Base-by-base conservation (phyloP, 805 yeast species). In the Starmerella gropengiesseri region DNA sequence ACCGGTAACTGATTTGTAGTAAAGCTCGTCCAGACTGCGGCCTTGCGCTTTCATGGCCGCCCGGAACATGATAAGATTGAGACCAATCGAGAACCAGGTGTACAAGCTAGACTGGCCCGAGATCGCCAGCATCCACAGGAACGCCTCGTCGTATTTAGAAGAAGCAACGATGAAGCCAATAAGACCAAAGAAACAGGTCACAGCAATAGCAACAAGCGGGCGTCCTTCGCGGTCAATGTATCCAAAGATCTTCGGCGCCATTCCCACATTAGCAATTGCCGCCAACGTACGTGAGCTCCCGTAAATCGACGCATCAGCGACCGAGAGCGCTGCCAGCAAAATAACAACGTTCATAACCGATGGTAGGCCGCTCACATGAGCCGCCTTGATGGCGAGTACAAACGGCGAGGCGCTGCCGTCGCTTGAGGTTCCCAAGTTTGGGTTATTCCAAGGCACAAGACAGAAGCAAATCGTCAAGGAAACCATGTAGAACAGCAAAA, bases 61-160 rank as follows among this genome's bases (percentile, higher is more conserved):
- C 55, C 83, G 75, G 62, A 80, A 78, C 56, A 86, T 67, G 42
- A 82, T 64, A 54, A 78, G 86, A 37, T 78, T 73, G 37, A 71
- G 60, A 55, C 81, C 77, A 45, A 81, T 75, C 7, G 84, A 73
- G 41, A 77, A 79, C 93, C 93, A 82, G 25, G 81, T 77, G 62
- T 78, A 77, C 49, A 82, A 67, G 19, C 85, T 77, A 1, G 86
- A 75, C 50, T 82, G 67, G 43, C 86, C 85, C 33, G 85, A 77
- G 31, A 81, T 62, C 14, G 87, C 81, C 53, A 79, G 66, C 60
- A 81, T 61, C 91, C 91, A 81, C 49, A 66, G 66, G 62, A 81
- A 82, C 22, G 80, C 79, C 18, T 51, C 51, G 20, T 43, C 41
- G 31, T 77, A 67, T 46, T 69, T 62, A 6, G 69, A 62, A 30